Evolutionary conservation across 495 filamentous ascomycete genomes (phyloP), one percentile per base, ranked within the genome.

Genomic region (Neurospora sp.): DNA sequence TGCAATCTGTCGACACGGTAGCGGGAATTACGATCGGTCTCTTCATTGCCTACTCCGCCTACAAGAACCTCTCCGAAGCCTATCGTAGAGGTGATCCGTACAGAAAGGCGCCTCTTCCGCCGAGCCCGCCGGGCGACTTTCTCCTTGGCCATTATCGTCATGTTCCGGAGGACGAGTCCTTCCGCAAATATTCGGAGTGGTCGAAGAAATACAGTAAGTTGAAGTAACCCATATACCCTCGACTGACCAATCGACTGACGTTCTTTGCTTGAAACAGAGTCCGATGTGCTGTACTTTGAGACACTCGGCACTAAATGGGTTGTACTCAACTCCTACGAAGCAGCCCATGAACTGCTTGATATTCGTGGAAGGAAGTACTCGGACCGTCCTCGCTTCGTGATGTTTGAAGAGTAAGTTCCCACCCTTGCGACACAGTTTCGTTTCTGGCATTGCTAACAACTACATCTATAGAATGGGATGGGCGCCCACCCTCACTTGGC

Each of bases 401-500:
- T 87, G 70, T 86, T 86, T 71, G 86, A 87, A 70, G 82, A 81
- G 78, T 81, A 73, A 39, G 78, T 66, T 59, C 48, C 9, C 27
- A 23, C 11, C 12, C 66, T 18, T 37, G 3, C 8, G n/a, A 3
- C 12, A 12, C 8, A 10, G 66, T 35, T 8, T 9, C 12, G 5
- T 35, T 18, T 35, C 7, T 5, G 5, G 66, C 35, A 37, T 70
- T 27, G n/a, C 69, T 42, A 20, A 39, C 35, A 18, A 35, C 3
- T 1, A 40, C 11, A 35, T 31, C 11, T 38, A 35, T 69, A 81
- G 82, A 72, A 85, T 85, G 83, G 83, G 83, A 74, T 85, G 82
- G 83, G 79, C 82, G 0, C 76, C 82, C 6, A 85, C 83, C 1
- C 76, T 88, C 48, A 86, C 86, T 20, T 85, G 86, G 75, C 82